Evolutionary conservation across 768 basidiomycete species (phyloP).

Genomic region (Amanita rubescens): DNA sequence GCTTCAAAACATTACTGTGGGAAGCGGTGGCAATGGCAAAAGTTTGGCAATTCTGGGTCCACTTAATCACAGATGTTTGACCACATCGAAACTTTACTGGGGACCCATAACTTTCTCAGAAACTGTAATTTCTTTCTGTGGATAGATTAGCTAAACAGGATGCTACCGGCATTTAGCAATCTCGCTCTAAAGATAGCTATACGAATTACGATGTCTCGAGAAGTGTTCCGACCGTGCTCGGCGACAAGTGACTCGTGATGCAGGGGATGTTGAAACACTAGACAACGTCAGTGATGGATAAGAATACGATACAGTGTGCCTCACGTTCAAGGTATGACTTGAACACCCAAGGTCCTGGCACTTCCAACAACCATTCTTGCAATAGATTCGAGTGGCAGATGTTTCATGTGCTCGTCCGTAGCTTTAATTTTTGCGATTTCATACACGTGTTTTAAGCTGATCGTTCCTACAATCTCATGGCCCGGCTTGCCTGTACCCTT

Average conservation of each 20-base stretch:
- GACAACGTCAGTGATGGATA: slow-evolving; percentile 10
- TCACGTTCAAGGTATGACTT: slow-evolving; percentile 66
- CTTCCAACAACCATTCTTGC: slow-evolving; percentile 85
- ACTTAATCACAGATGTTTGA: slow-evolving; percentile 1
- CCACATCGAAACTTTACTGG: background rate
- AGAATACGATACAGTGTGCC: background rate
- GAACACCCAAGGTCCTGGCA: slow-evolving; percentile 82
- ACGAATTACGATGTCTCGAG: background rate
- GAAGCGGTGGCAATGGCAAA: background rate
- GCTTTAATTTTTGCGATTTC: slow-evolving; percentile 98
- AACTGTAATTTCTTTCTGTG: background rate
- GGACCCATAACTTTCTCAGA: background rate
- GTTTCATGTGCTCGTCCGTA: slow-evolving; percentile 82
- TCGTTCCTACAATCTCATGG: slow-evolving; percentile 68
- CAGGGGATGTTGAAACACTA: slow-evolving; percentile 9
- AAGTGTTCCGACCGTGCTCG: background rate
- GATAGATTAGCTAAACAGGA: slow-evolving; percentile 1
- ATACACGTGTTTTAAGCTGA: slow-evolving; percentile 95
- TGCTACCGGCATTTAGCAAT: background rate
- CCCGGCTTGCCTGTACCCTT: slow-evolving; percentile 84
- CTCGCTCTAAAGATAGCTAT: background rate
- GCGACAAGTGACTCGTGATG: background rate
- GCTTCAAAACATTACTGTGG: background rate
- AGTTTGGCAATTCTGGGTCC: background rate
- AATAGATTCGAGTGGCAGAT: slow-evolving; percentile 80